Evolutionary conservation across 164 flowering plant species (phyloP).

Genomic region (Santalum album): DNA sequence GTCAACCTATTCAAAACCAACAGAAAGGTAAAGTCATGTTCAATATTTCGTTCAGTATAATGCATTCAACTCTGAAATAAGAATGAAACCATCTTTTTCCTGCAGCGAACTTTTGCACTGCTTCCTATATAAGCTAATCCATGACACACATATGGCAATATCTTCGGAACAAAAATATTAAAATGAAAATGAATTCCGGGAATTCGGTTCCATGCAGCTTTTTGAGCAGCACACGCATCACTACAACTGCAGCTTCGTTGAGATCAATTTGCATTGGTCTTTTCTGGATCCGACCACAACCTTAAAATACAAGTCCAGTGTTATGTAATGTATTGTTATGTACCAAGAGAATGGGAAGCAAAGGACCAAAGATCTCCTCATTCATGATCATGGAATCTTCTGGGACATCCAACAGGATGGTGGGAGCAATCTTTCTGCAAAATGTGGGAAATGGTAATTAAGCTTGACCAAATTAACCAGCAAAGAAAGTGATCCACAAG

Average conservation of each 20-base stretch:
- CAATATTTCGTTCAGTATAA: not conserved
- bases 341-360: constrained; percentile 83
- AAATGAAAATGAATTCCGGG: not conserved
- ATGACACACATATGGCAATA: too few relatives aligned
- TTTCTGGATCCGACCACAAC: not conserved
- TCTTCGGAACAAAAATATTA: not conserved
- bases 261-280: not conserved
- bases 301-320: not conserved
- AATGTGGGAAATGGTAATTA: constrained; percentile 1
- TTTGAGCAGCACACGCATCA: not conserved
- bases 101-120: too few relatives aligned
- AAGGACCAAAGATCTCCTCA: constrained; percentile 93
- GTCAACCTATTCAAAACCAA: constrained; percentile 47
- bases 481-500: not conserved
- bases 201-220: not conserved
- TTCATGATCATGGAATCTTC: constrained; percentile 74
- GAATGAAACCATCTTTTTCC: not conserved
- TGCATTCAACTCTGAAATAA: not conserved
- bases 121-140: too few relatives aligned
- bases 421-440: constrained; percentile 76
- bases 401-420: constrained; percentile 79
- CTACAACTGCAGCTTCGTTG: not conserved
- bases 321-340: constrained; percentile 7
- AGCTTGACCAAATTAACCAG: too few relatives aligned
- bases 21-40: not conserved